Base-by-base conservation (phyloP, 108 stramenopile species). In the Halocafeteria seosinensis region DNA sequence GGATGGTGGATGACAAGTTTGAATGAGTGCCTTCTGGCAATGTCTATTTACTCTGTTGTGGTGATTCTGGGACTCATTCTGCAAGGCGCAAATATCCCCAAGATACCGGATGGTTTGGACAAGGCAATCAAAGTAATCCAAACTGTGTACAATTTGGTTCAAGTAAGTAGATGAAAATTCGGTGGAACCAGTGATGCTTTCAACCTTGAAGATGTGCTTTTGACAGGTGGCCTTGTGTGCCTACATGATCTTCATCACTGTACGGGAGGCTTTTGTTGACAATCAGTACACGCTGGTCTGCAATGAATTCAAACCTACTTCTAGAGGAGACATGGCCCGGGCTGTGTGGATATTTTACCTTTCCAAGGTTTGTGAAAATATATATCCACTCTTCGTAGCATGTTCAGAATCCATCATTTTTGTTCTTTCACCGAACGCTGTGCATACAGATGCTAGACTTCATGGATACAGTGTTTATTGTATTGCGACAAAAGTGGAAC, bases 391-490 rank as follows among this genome's bases (percentile, higher is more conserved):
- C n/a, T n/a, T n/a, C n/a, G n/a, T 13, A 55, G 12, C 55, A 11
- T 31, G 32, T 12, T 55, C 17, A 11, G 17, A 12, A 12, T 55
- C 55, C n/a, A n/a, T n/a, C n/a, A n/a, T n/a, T n/a, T n/a, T n/a
- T n/a, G 55, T 11, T 52, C 13, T 58, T 55, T 0, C n/a, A 30
- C 6, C 35, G 3, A 37, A 68, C n/a, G n/a, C n/a, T n/a, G n/a
- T n/a, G n/a, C n/a, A n/a, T n/a, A n/a, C n/a, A n/a, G n/a, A 82
- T 94, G 13, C 91, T 92, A 81, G 96, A 98, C 61, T 98, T 98
- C 77, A 84, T 90, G 85, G 96, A 98, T 74, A 98, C 96, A 34
- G 79, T 95, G 70, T 95, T 98, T 76, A 98, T 98, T 69, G 88
- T 98, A 50, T 62, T 89, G 50, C 88, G 89, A 47, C 94, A 94